These are phyloP conservation scores for Peronospora destructor DNA, from an alignment of 352 stramenopile species.

Conservation along the genomic window DNA sequence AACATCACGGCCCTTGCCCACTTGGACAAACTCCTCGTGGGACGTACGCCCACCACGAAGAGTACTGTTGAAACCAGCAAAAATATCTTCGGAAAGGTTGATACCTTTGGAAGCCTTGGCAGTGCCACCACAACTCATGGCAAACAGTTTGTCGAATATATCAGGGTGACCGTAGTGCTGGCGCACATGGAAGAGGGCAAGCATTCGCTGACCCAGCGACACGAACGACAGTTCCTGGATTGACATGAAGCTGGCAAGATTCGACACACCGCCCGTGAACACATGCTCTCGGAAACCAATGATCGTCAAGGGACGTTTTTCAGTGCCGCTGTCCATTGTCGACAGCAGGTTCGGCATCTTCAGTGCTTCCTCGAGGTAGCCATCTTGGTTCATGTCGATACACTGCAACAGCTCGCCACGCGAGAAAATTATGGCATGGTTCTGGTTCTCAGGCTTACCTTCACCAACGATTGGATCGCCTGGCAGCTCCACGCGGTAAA, in stretches of 20 bases:
- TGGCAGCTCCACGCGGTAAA: conserved; percentile 72
- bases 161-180: conserved; percentile 85
- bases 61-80: conserved; percentile 80
- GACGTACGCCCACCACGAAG: conserved; percentile 65
- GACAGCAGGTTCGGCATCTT: conserved; percentile 81
- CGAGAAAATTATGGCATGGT: conserved; percentile 80
- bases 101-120: conserved; percentile 79
- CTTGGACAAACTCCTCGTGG: conserved; percentile 82
- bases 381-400: conserved; percentile 88
- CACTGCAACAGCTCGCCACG: conserved; percentile 74
- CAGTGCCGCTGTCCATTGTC: conserved; percentile 62
- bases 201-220: conserved; percentile 75
- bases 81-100: conserved; percentile 87
- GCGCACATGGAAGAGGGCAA: conserved; percentile 66
- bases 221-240: conserved; percentile 84
- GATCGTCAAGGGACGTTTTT: conserved; percentile 72
- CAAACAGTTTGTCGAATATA: conserved; percentile 86
- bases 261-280: conserved; percentile 78
- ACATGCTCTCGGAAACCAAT: conserved; percentile 84
- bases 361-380: conserved; percentile 67
- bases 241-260: conserved; percentile 82
- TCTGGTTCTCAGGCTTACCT: conserved; percentile 85
- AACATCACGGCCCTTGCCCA: conserved; percentile 97
- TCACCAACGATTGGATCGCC: conserved; percentile 76
- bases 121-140: conserved; percentile 71